phyloP scores from a whole-genome alignment of 768 basidiomycete species.

The Lentinula boryana region DNA sequence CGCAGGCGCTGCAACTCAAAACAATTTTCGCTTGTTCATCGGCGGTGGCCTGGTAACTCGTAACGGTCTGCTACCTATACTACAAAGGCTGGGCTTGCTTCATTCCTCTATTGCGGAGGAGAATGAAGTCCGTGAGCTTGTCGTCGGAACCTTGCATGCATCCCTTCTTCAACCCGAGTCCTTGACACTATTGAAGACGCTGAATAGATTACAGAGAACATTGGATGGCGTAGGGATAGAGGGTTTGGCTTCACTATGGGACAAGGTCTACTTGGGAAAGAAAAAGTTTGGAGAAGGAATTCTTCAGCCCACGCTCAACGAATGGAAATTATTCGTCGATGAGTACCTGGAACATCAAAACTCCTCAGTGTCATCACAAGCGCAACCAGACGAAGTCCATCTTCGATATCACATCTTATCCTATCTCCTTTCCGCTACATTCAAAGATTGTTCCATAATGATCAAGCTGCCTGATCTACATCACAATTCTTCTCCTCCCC shows the following conservation, averaged over 20 bases:
- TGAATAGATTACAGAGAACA: slow-evolving; percentile 62
- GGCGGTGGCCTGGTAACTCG: neutral
- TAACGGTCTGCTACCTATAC: neutral
- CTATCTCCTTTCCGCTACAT: slow-evolving; percentile 84
- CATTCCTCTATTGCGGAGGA: slow-evolving; percentile 6
- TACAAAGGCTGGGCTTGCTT: neutral
- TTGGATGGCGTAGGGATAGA: slow-evolving; percentile 86
- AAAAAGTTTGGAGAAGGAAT: slow-evolving; percentile 24
- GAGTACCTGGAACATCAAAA: slow-evolving; percentile 29
- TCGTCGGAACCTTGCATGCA: slow-evolving; percentile 41
- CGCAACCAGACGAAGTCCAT: slow-evolving; percentile 23
- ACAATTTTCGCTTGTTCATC: slow-evolving; percentile 81
- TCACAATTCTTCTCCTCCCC: slow-evolving; percentile 17
- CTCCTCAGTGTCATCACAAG: neutral
- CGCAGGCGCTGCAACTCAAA: slow-evolving; percentile 54
- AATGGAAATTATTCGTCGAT: slow-evolving; percentile 63
- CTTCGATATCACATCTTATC: slow-evolving; percentile 64
- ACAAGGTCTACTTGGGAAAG: slow-evolving; percentile 15
- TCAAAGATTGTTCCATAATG: slow-evolving; percentile 89
- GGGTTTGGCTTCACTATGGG: slow-evolving; percentile 53
- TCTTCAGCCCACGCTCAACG: slow-evolving; percentile 51
- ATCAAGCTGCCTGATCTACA: slow-evolving; percentile 16
- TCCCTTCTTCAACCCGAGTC: slow-evolving; percentile 35
- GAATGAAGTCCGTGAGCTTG: slow-evolving; percentile 36
- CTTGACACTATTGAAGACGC: slow-evolving; percentile 41